Evolutionary conservation across 805 yeast genomes (phyloP).

Genomic region (Debaryomyces castellii): DNA sequence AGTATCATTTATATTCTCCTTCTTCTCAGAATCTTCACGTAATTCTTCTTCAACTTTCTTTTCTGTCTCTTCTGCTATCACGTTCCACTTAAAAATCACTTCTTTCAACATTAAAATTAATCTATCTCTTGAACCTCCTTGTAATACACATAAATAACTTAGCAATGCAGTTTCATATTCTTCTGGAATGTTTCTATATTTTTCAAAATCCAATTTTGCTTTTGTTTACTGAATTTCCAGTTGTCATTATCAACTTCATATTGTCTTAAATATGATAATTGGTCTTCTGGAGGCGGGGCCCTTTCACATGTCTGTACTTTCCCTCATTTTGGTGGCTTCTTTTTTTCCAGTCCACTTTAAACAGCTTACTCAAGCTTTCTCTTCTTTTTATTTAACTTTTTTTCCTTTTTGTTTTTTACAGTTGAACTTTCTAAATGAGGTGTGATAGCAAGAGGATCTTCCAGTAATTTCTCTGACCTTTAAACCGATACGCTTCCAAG

Average conservation of each 20-base stretch:
- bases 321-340: slow-evolving; percentile 67
- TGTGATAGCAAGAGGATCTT: slow-evolving; percentile 46
- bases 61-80: slow-evolving; percentile 41
- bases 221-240: slow-evolving; percentile 87
- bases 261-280: slow-evolving; percentile 61
- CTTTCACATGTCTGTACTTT: slow-evolving; percentile 70
- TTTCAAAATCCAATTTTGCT: slow-evolving; percentile 81
- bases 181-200: slow-evolving; percentile 54
- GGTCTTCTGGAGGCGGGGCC: slow-evolving; percentile 77
- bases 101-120: slow-evolving; percentile 48
- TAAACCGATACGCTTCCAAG: slow-evolving; percentile 80
- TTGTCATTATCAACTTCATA: slow-evolving; percentile 53
- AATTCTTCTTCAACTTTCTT: slow-evolving; percentile 37
- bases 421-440: slow-evolving; percentile 45
- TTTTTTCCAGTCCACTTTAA: slow-evolving; percentile 15
- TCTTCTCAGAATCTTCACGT: slow-evolving; percentile 19
- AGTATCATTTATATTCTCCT: slow-evolving; percentile 12
- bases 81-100: slow-evolving; percentile 58
- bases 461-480: slow-evolving; percentile 49
- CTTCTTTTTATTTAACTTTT: slow-evolving; percentile 37
- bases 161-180: slow-evolving; percentile 52
- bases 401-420: slow-evolving; percentile 42
- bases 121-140: slow-evolving; percentile 69
- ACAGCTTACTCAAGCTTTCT: slow-evolving; percentile 21
- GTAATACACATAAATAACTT: slow-evolving; percentile 57